Evolutionary conservation across 2,329 filamentous ascomycete genomes (phyloP).

Genomic region (Botrytis porri): DNA sequence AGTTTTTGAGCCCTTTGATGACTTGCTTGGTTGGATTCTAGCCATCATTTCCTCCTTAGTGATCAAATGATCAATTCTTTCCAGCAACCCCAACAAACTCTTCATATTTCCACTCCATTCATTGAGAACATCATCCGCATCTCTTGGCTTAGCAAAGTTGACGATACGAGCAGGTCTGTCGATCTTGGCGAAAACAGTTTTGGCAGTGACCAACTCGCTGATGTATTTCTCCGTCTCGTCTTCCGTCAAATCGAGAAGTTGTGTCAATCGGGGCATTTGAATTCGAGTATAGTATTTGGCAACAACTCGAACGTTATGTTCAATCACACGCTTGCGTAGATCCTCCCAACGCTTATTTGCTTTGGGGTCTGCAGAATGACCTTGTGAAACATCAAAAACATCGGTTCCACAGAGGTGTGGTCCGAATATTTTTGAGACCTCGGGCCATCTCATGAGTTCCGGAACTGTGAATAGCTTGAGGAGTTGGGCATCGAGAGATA

Average conservation of each 20-base stretch:
- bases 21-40: conserved; percentile 69
- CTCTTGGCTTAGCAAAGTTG: conserved; percentile 89
- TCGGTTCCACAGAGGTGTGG: conserved; percentile 85
- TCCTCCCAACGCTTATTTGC: conserved; percentile 87
- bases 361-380: conserved; percentile 71
- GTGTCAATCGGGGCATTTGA: conserved; percentile 82
- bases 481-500: conserved; percentile 78
- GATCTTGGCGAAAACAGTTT: conserved; percentile 98
- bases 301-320: conserved; percentile 96
- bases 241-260: conserved; percentile 86
- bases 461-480: conserved; percentile 92
- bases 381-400: conserved; percentile 71
- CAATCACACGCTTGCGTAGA: conserved; percentile 95
- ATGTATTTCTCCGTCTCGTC: conserved; percentile 99
- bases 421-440: conserved; percentile 84
- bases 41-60: conserved; percentile 99
- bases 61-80: conserved; percentile 95
- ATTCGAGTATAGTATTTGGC: conserved; percentile 99
- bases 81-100: conserved; percentile 77
- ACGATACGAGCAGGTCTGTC: conserved; percentile 90
- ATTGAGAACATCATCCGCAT: conserved; percentile 93
- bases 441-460: conserved; percentile 97
- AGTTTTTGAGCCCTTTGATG: conserved; percentile 38
- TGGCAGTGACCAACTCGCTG: conserved; percentile 91
- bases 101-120: conserved; percentile 99